These are phyloP conservation scores for Populus nigra DNA, from an alignment of 345 rosid species.

Conservation along the genomic window DNA sequence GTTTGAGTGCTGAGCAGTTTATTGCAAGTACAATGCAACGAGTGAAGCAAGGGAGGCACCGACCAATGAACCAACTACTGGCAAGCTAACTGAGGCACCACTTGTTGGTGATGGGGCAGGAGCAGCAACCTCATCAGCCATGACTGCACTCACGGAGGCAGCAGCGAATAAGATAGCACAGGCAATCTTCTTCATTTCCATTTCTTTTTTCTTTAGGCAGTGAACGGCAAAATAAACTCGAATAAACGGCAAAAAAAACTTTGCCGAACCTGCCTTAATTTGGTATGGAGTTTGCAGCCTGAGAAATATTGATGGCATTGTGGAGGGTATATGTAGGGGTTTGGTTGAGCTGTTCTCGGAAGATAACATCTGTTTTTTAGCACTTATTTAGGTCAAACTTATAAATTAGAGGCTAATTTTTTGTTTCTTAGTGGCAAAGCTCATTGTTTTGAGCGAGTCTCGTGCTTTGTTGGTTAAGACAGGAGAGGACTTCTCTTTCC, in stretches of 20 bases:
- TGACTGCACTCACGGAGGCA: conserved; percentile 47
- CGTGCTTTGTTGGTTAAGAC: conserved; percentile 2
- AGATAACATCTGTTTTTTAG: not conserved
- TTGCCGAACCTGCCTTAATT: conserved; percentile 20
- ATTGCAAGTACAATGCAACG: conserved; percentile 31
- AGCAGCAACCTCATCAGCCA: conserved; percentile 45
- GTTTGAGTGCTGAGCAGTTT: not conserved
- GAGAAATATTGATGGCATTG: not conserved
- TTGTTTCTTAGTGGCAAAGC: not conserved
- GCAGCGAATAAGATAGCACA: conserved; percentile 46
- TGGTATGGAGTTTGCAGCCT: conserved; percentile 14
- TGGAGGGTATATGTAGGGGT: not conserved
- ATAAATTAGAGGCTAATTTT: not conserved
- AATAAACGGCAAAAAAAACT: not conserved
- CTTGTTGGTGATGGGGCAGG: conserved; percentile 30
- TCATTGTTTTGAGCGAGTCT: conserved; percentile 2
- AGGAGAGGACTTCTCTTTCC: not conserved
- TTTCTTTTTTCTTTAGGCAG: not conserved
- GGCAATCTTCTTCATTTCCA: conserved; percentile 71
- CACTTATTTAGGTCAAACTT: not conserved
- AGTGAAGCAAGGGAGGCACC: conserved; percentile 40
- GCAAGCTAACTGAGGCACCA: conserved; percentile 25
- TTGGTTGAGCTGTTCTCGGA: not conserved
- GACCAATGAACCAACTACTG: conserved; percentile 31
- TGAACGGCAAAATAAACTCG: conserved; percentile 2